Base-by-base conservation (phyloP, 345 rosid genomes). In the Dimocarpus longan region DNA sequence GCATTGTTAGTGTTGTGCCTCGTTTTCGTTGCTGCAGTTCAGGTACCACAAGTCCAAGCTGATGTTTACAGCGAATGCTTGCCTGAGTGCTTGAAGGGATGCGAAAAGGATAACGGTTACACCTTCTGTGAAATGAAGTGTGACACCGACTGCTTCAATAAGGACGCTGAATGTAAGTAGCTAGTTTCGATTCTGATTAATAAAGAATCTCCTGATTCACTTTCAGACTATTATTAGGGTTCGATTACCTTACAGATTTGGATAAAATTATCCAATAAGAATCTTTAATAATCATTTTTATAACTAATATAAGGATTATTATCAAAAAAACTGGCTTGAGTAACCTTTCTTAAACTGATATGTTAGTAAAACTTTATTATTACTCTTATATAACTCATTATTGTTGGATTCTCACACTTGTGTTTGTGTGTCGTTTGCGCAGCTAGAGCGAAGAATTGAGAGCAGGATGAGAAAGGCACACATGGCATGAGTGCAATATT, bases 41-140 rank as follows among this genome's bases (percentile, higher is more conserved):
- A 68, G 48, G 13, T 57, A n/a, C 68, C 40, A 1, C 28, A 39
- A n/a, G 78, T 54, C 7, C 44, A 40, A 1, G 75, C 56, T 6
- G 60, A 69, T 1, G 3, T 21, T 18, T 78, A 63, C 69, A 18
- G 18, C 13, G 8, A 43, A 3, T 82, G 85, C 69, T 73, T 80
- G 56, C 12, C 28, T 5, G 42, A 10, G 0, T 83, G 88, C 60
- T 71, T 80, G 3, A 9, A 63, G 44, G 48, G 43, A 6, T 85
- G 88, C 78, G n/a, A 56, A 16, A 43, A 32, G 2, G 81, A 78
- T 5, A 5, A 57, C 0, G 79, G 81, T 71, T 59, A 57, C 21
- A 72, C 79, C 67, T n/a, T 62, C 70, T 80, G 86, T 26, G 79
- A 83, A 70, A 80, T 82, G 88, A 86, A 79, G 83, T 83, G 86